Evolutionary conservation across 371 early-diverging fungal species (phyloP).

Genomic region (Syncephalastrum contaminatum): DNA sequence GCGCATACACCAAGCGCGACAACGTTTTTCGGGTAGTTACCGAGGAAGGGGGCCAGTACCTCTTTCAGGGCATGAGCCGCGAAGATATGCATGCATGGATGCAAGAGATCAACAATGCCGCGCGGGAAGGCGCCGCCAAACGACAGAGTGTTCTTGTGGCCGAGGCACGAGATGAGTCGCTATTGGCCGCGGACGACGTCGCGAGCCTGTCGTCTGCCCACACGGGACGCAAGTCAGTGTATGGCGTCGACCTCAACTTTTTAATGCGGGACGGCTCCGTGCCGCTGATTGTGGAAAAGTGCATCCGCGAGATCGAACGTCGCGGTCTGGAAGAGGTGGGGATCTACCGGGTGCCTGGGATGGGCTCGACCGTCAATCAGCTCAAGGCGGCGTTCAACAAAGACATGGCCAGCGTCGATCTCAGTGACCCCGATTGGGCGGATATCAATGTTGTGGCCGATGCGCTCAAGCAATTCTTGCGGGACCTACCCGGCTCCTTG

Average conservation of each 20-base stretch:
- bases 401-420: conserved; percentile 52
- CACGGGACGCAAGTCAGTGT: conserved; percentile 36
- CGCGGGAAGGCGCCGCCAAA: conserved; percentile 73
- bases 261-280: conserved; percentile 62
- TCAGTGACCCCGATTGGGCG: conserved; percentile 67
- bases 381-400: conserved; percentile 64
- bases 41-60: conserved; percentile 81
- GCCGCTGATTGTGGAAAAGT: conserved; percentile 67
- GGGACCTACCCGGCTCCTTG: conserved; percentile 92
- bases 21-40: conserved; percentile 81
- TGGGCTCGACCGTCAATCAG: conserved; percentile 62
- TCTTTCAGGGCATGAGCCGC: conserved; percentile 70
- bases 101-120: conserved; percentile 67
- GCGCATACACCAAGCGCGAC: conserved; percentile 70
- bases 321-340: conserved; percentile 85
- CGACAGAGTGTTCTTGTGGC: conserved; percentile 50
- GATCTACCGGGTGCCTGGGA: conserved; percentile 80
- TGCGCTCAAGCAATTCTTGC: conserved; percentile 89
- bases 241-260: conserved; percentile 61
- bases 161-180: conserved; percentile 16
- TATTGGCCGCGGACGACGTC: background rate
- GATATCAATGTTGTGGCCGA: conserved; percentile 90
- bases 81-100: conserved; percentile 83
- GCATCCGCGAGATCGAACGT: conserved; percentile 73
- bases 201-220: background rate